Percentiles rank a stretch among this genome's conserved stretches.
Evolutionary conservation across 1,284 basidiomycete species (phyloP).

Genomic region (Ceratobasidium sp.): DNA sequence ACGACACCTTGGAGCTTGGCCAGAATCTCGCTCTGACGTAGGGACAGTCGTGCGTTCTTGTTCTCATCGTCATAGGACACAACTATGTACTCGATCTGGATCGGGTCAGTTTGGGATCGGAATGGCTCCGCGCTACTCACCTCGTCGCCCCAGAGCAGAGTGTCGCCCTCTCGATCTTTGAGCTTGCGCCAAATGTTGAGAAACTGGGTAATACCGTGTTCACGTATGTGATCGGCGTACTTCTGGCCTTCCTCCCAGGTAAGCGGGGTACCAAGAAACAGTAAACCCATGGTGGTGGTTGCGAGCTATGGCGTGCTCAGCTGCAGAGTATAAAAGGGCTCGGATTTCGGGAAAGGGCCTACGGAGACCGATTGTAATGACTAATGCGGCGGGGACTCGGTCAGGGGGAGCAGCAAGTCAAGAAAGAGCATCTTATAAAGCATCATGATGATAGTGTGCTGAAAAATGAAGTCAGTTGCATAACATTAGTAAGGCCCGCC

Average conservation of each 20-base stretch:
- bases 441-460: too few relatives aligned
- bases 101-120: background rate
- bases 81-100: conserved; percentile 95
- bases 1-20: conserved; percentile 69
- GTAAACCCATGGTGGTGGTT: conserved; percentile 77
- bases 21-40: conserved; percentile 93
- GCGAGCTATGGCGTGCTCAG: background rate
- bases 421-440: too few relatives aligned
- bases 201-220: conserved; percentile 95
- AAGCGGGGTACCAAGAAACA: conserved; percentile 92
- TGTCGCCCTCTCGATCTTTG: conserved; percentile 89
- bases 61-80: conserved; percentile 80
- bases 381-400: too few relatives aligned
- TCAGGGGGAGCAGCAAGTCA: too few relatives aligned
- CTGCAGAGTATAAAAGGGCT: background rate
- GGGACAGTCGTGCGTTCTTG: conserved; percentile 84
- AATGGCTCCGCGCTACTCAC: conserved; percentile 54
- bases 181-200: conserved; percentile 89
- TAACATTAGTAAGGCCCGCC: too few relatives aligned
- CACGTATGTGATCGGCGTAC: conserved; percentile 87
- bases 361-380: background rate
- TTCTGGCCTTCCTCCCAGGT: conserved; percentile 89
- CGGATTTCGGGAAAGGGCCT: background rate
- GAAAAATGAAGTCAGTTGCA: too few relatives aligned
- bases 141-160: conserved; percentile 99